Conservation (phyloP, 495 filamentous ascomycete genomes). For the Sporormia fimetaria region DNA sequence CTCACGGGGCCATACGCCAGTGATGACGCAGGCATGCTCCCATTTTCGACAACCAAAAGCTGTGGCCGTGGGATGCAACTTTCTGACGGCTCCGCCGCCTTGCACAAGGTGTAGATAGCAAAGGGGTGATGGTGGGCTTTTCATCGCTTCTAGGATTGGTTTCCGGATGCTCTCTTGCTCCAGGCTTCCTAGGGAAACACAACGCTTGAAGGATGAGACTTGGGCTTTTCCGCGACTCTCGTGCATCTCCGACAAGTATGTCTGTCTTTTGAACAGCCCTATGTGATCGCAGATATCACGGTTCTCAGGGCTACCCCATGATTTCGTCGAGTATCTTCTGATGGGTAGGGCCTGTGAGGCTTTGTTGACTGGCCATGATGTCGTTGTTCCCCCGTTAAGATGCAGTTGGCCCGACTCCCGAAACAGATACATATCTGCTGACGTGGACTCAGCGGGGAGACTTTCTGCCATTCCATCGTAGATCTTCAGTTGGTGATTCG, state of each 20-base stretch:
- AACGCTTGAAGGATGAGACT: slow-evolving; percentile 56
- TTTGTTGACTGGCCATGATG: slow-evolving; percentile 17
- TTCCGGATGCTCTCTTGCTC: no score
- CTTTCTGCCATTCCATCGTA: slow-evolving; percentile 38
- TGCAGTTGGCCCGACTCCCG: slow-evolving; percentile 38
- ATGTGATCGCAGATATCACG: slow-evolving; percentile 38
- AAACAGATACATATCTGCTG: slow-evolving; percentile 50
- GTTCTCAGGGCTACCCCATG: slow-evolving; percentile 34
- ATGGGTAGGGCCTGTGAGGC: no score
- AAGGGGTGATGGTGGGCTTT: slow-evolving; percentile 42
- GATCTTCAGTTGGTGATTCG: slow-evolving; percentile 31
- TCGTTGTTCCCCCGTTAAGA: slow-evolving; percentile 46
- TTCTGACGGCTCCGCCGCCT: slow-evolving; percentile 43
- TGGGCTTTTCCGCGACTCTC: slow-evolving; percentile 47
- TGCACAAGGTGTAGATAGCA: slow-evolving; percentile 56
- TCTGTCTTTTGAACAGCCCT: slow-evolving; percentile 47
- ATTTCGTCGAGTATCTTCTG: no score
- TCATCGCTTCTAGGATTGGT: slow-evolving; percentile 36
- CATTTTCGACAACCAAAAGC: slow-evolving; percentile 56
- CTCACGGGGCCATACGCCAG: slow-evolving; percentile 50
- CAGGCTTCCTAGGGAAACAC: slow-evolving; percentile 51
- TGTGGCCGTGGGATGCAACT: slow-evolving; percentile 39
- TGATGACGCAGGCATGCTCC: slow-evolving; percentile 53
- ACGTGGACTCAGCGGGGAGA: slow-evolving; percentile 37
- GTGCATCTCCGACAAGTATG: slow-evolving; percentile 52